Base-by-base conservation (phyloP, 176 grass and related monocot species). In the Zizania latifolia region DNA sequence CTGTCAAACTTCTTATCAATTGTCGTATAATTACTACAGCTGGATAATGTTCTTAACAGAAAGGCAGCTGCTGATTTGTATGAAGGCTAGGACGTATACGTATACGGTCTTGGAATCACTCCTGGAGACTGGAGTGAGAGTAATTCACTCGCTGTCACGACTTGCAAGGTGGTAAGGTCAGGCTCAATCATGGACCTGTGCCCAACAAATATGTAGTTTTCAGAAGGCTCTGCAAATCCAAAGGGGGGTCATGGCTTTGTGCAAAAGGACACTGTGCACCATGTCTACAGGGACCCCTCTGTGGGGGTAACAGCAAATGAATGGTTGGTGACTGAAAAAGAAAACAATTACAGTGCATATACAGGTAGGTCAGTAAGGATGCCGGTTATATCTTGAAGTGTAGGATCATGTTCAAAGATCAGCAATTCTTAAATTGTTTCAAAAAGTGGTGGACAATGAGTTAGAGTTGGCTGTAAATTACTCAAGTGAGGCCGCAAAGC, bases 201-300 rank as follows among this genome's bases (percentile, higher is more conserved):
- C 37, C 38, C 70, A 90, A 90, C 90, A 93, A 93, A 90, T 71
- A 72, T 65, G 81, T 93, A 86, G 50, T 87, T 90, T 78, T 93
- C 90, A 72, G 31, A 83, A 87, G 84, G 87, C 84, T 90, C 81
- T 90, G 76, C 87, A 90, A 90, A 93, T 93, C 87, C 85, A 83
- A 90, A 54, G 36, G 72, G 81, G 74, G n/a, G n/a, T 71, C 81
- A 75, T 90, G 90, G 60, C 90, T 54, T 75, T 63, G 74, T 67
- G 84, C 84, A 71, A 93, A 68, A 93, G 30, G 90, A 93, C 90
- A 90, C 26, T 87, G 66, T 74, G 58, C 63, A 29, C 87, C 81
- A 85, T 87, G 67, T 79, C 88, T 86, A 84, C 72, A 81, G 74
- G 78, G 90, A 77, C 87, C 90, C 76, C 76, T 56, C 11, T 48